Conservation (phyloP, 164 flowering plant genomes). For the Paratinospora sagittata region DNA sequence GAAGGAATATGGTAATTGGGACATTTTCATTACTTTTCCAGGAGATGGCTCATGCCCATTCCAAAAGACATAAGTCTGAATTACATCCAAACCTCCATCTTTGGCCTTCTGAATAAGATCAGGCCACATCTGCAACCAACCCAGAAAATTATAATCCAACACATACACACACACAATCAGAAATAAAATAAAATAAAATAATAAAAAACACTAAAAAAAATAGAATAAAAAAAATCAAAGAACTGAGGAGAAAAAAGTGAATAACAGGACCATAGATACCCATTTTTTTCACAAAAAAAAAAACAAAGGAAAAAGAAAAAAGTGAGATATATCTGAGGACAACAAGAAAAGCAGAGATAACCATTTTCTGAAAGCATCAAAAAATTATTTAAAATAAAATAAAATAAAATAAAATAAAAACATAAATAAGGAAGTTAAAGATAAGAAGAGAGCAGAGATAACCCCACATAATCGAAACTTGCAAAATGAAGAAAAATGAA, state of each 20-base stretch:
- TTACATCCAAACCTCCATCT: conserved; percentile 93
- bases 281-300: conserved; percentile 1
- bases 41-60: conserved; percentile 90
- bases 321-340: not conserved
- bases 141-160: not conserved
- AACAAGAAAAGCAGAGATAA: not conserved
- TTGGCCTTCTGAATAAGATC: conserved; percentile 94
- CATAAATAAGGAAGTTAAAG: too few species aligned
- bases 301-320: not conserved
- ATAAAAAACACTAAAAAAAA: not conserved
- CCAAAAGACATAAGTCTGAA: conserved; percentile 96
- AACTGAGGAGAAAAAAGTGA: not conserved
- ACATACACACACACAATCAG: not conserved
- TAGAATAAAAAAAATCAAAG: not conserved
- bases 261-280: conserved; percentile 1
- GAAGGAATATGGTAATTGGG: not conserved
- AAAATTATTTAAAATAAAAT: not conserved
- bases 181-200: too few species aligned
- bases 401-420: not conserved
- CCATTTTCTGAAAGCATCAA: not conserved
- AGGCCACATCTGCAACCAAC: conserved; percentile 87
- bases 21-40: conserved; percentile 49
- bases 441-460: conserved; percentile 2
- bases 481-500: not conserved
- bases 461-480: not conserved